Percentiles rank a stretch among this genome's conserved stretches.
phyloP scores from a whole-genome alignment of 768 basidiomycete genomes.

The Mycena chlorophos region DNA sequence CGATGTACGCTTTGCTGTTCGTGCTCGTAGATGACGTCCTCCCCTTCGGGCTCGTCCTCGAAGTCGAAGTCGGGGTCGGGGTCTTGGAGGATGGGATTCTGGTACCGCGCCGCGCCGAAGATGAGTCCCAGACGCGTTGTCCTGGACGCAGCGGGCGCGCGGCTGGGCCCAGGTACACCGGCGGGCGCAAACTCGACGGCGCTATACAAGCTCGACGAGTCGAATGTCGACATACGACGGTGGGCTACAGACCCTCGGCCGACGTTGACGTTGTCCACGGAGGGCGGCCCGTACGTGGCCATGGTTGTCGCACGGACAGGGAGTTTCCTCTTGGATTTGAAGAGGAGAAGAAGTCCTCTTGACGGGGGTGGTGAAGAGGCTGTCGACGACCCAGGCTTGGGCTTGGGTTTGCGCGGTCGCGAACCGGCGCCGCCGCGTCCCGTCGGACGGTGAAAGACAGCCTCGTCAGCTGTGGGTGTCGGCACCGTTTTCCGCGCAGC shows the following conservation, averaged over 20 bases:
- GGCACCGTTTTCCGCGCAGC: not conserved
- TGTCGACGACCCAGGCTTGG: not conserved
- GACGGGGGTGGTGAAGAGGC: no score
- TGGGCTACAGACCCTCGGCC: not conserved
- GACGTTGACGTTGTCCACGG: not conserved
- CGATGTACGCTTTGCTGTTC: not conserved
- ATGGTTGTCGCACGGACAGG: not conserved
- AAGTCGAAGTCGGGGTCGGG: not conserved
- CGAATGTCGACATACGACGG: not conserved
- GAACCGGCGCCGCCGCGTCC: slow-evolving; percentile 17
- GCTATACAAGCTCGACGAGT: not conserved
- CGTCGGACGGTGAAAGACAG: slow-evolving; percentile 2
- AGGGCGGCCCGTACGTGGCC: not conserved
- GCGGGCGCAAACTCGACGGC: not conserved
- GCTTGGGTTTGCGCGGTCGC: slow-evolving; percentile 4
- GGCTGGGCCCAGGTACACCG: not conserved
- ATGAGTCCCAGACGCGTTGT: no score
- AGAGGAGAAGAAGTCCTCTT: no score
- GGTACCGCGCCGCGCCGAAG: not conserved
- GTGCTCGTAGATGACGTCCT: not conserved
- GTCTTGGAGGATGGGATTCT: not conserved
- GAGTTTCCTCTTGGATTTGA: not conserved
- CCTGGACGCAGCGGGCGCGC: no score
- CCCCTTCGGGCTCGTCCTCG: not conserved
- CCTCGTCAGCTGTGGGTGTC: not conserved